These are phyloP conservation scores for Neurospora sp. DNA, from an alignment of 495 filamentous ascomycete genomes.

Conservation along the genomic window DNA sequence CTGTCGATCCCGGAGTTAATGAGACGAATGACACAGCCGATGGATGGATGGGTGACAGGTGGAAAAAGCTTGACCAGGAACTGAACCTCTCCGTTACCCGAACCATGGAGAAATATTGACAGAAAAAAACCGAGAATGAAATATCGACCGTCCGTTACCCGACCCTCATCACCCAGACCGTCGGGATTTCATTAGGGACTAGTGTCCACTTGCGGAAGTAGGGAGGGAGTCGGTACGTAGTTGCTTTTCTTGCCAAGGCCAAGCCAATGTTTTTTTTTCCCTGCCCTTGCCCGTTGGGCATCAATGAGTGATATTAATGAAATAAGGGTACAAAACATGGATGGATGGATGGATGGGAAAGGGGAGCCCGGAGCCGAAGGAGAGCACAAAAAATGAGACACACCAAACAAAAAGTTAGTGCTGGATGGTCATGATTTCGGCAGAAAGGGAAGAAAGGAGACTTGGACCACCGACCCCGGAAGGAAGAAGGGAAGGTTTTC, in stretches of 20 bases:
- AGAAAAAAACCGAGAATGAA: neutral
- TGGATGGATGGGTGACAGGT: neutral
- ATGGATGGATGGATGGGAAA: neutral
- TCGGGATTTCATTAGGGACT: neutral
- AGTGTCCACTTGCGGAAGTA: neutral
- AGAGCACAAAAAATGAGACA: neutral
- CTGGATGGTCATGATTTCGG: neutral
- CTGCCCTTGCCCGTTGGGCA: neutral
- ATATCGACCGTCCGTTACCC: neutral
- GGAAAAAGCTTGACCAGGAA: neutral
- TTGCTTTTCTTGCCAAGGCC: neutral
- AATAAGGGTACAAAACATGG: neutral
- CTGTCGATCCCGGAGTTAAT: neutral
- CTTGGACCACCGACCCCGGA: neutral
- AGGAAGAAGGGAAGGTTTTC: neutral
- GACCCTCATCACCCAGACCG: neutral
- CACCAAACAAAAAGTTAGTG: neutral
- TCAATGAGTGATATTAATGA: neutral
- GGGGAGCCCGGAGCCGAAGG: neutral
- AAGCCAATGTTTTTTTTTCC: neutral
- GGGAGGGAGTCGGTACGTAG: neutral
- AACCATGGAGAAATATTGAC: neutral
- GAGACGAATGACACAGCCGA: neutral
- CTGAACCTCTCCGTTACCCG: neutral
- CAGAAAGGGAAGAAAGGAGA: neutral